These are phyloP conservation scores for Cicer judaicum DNA, from an alignment of 306 rosid species.

Conservation along the genomic window DNA sequence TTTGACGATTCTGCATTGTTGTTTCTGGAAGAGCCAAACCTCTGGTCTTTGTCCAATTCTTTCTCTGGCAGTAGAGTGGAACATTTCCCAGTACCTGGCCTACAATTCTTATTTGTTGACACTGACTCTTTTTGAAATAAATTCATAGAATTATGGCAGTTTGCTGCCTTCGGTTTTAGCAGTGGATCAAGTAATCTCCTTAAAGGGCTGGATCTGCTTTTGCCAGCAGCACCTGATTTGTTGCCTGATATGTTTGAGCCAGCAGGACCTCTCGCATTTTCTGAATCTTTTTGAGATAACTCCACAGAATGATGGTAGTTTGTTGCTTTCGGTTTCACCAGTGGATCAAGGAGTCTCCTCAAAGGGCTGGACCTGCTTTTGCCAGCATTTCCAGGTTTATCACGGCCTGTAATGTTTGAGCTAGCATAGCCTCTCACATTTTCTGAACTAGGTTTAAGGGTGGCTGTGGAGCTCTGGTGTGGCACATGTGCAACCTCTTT, in stretches of 20 bases:
- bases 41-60: constrained; percentile 53
- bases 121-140: constrained; percentile 53
- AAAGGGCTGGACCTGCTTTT: constrained; percentile 86
- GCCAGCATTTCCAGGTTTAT: constrained; percentile 54
- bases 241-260: constrained; percentile 53
- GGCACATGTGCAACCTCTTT: constrained; percentile 60
- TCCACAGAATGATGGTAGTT: constrained; percentile 52
- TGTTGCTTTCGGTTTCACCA: constrained; percentile 70
- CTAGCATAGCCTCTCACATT: constrained; percentile 50
- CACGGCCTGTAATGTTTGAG: constrained; percentile 57
- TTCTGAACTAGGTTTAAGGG: constrained; percentile 52
- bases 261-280: constrained; percentile 49
- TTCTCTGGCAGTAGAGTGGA: constrained; percentile 53
- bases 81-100: constrained; percentile 48
- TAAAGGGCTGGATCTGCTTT: constrained; percentile 85
- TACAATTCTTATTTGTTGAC: constrained; percentile 53
- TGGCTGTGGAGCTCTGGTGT: constrained; percentile 50
- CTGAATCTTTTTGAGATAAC: constrained; percentile 53
- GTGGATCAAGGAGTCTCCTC: constrained; percentile 81
- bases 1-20: constrained; percentile 52
- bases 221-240: constrained; percentile 54
- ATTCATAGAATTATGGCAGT: constrained; percentile 51
- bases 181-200: constrained; percentile 89
- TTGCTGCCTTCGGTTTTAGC: constrained; percentile 70
- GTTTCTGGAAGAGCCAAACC: constrained; percentile 59